phyloP scores from a whole-genome alignment of 1,284 basidiomycete species.

The Wolfiporia cocos region DNA sequence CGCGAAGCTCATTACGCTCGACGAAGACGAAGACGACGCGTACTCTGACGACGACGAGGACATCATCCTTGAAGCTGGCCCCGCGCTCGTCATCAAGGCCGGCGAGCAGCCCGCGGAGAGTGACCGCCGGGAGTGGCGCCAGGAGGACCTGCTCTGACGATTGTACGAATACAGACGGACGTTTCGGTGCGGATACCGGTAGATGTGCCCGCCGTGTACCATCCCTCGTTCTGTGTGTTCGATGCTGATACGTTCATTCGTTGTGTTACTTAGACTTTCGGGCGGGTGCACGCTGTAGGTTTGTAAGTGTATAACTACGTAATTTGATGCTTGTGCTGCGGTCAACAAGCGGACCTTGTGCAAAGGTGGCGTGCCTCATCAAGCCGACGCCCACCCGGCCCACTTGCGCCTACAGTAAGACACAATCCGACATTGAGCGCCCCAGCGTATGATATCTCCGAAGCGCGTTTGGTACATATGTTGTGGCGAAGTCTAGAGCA shows the following conservation, averaged over 20 bases:
- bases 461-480: too few species aligned
- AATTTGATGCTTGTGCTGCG: too few species aligned
- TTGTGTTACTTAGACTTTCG: slow-evolving; percentile 4
- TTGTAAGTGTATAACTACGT: too few species aligned
- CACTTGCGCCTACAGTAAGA: too few species aligned
- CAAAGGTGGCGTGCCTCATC: too few species aligned
- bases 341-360: too few species aligned
- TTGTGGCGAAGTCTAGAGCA: too few species aligned
- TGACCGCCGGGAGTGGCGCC: slow-evolving; percentile 6
- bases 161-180: slow-evolving; percentile 1
- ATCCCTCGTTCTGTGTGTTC: background rate
- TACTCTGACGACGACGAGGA: slow-evolving; percentile 35
- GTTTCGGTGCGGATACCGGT: slow-evolving; percentile 1
- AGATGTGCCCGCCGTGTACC: slow-evolving; percentile 4
- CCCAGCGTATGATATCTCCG: too few species aligned
- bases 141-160: slow-evolving; percentile 8
- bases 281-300: too few species aligned
- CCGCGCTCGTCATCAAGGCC: slow-evolving; percentile 40
- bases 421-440: too few species aligned
- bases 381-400: too few species aligned
- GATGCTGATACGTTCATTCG: background rate
- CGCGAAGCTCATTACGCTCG: slow-evolving; percentile 25
- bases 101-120: slow-evolving; percentile 12
- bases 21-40: slow-evolving; percentile 28
- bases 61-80: slow-evolving; percentile 64